Evolutionary conservation across 169 alveolate species (phyloP).

Genomic region (Plasmodium coatneyi): DNA sequence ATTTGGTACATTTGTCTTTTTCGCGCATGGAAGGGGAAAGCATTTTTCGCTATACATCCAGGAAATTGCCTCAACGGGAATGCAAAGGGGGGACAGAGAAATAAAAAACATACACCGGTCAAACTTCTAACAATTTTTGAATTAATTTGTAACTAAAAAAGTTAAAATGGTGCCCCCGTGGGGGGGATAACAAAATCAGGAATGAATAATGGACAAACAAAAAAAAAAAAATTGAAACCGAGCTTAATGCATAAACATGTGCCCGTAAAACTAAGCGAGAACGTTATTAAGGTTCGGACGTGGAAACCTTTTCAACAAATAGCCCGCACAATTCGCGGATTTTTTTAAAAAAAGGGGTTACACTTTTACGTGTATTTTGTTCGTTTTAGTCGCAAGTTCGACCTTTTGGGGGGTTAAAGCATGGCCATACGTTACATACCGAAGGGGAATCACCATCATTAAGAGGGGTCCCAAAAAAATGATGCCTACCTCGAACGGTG

Average conservation of each 20-base stretch:
- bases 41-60: not conserved
- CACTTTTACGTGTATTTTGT: not conserved
- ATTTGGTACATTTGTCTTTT: not conserved
- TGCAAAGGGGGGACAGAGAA: not conserved
- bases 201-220: not conserved
- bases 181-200: not conserved
- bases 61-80: not conserved
- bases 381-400: not conserved
- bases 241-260: not conserved
- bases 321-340: not conserved
- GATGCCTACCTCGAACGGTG: not conserved
- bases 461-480: not conserved
- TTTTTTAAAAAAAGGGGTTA: not conserved
- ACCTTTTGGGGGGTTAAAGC: not conserved
- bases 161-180: not conserved
- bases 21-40: not conserved
- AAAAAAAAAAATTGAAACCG: not conserved
- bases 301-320: conserved; percentile 1
- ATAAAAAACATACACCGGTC: not conserved
- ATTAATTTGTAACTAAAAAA: not conserved
- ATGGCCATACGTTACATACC: not conserved
- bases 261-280: not conserved
- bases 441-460: not conserved
- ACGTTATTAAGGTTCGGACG: not conserved
- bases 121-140: not conserved